Percentiles rank a stretch among this genome's conserved stretches.
Evolutionary conservation across 139 green algal genomes (phyloP).

Genomic region (Chlorella sp.): DNA sequence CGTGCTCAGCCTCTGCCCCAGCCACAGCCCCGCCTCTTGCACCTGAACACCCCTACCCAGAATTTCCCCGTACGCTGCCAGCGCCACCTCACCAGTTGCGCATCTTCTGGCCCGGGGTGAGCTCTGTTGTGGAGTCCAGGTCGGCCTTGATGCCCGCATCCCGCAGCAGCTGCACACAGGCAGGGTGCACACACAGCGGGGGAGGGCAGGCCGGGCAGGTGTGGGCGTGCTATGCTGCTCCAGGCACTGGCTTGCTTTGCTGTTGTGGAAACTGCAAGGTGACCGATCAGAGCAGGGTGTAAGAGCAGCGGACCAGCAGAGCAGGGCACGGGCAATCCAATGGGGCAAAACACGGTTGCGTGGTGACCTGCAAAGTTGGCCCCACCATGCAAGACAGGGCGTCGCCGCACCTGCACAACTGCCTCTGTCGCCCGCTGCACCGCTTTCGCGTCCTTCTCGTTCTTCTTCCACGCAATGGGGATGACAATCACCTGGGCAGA

Average conservation of each 20-base stretch:
- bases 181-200: not conserved
- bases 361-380: not conserved
- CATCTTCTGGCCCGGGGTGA: conserved; percentile 73
- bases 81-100: conserved; percentile 59
- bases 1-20: no score
- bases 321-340: not conserved
- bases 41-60: no score
- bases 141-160: conserved; percentile 50
- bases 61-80: no score
- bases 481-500: conserved; percentile 51
- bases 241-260: not conserved
- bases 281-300: not conserved
- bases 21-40: no score
- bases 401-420: conserved; percentile 9
- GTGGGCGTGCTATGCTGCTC: not conserved
- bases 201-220: not conserved
- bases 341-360: no score
- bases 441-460: conserved; percentile 51
- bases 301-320: not conserved
- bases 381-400: not conserved
- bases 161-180: conserved; percentile 31
- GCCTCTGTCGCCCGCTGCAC: conserved; percentile 51
- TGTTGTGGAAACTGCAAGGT: not conserved
- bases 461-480: conserved; percentile 70
- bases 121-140: conserved; percentile 59